Conservation (phyloP, 129 eudicot genomes). For the Ambrosia artemisiifolia region DNA sequence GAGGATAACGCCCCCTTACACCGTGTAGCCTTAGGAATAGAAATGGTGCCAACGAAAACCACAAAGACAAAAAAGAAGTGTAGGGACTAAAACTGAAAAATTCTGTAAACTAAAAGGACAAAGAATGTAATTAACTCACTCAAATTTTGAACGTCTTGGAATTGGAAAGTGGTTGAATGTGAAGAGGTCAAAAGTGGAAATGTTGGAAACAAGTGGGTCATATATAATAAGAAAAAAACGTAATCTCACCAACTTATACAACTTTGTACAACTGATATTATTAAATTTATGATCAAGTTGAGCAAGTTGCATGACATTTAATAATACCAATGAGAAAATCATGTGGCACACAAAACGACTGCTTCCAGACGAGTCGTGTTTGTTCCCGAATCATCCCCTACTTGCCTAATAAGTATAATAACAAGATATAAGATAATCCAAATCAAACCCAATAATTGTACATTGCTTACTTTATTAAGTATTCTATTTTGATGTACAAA, state of each 20-base stretch:
- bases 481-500: slow-evolving; percentile 12
- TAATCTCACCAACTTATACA: slow-evolving; percentile 24
- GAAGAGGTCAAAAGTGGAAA: not conserved
- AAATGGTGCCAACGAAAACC: too few relatives aligned
- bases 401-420: slow-evolving; percentile 16
- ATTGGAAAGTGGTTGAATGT: too few relatives aligned
- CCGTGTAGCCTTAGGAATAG: too few relatives aligned
- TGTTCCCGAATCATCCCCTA: slow-evolving; percentile 32
- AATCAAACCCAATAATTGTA: slow-evolving; percentile 12
- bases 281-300: slow-evolving; percentile 13
- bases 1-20: too few relatives aligned
- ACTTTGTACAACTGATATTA: too few relatives aligned
- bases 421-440: not conserved
- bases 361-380: slow-evolving; percentile 33
- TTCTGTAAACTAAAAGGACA: too few relatives aligned
- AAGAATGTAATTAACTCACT: too few relatives aligned
- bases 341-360: slow-evolving; percentile 28
- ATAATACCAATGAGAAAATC: slow-evolving; percentile 21
- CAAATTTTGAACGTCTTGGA: too few relatives aligned
- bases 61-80: too few relatives aligned
- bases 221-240: not conserved
- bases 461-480: not conserved
- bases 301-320: slow-evolving; percentile 34
- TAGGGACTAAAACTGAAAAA: too few relatives aligned
- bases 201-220: slow-evolving; percentile 1